Base-by-base conservation (phyloP, 208 protist genomes). In the Naegleria gruberi region DNA sequence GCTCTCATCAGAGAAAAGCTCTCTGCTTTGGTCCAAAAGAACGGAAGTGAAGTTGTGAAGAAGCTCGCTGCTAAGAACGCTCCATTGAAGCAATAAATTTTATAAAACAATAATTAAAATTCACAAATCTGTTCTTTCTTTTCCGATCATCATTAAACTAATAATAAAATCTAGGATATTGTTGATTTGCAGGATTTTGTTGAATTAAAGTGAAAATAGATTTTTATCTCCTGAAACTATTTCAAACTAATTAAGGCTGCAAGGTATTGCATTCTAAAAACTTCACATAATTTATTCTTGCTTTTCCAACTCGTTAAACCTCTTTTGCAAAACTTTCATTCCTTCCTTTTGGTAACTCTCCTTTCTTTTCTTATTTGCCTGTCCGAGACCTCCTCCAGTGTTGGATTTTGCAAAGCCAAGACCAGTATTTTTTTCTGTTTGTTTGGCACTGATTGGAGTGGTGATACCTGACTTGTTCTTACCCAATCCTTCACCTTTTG, bases 401-500 rank as follows among this genome's bases (percentile, higher is more conserved):
- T 19, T 65, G 6, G 51, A 65, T 83, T 83, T 83, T 0, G 77
- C 41, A 87, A 40, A 55, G 10, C 83, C 83, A 7, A 87, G n/a
- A 17, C 83, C 83, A 55, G 23, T 40, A 55, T 40, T 46, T 4
- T 83, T 83, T 43, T 44, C n/a, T 7, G 10, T 30, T 0, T 37
- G 4, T 17, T 65, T 40, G 6, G 73, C 45, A 17, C 15, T 37
- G 12, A 89, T 89, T 12, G 45, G 86, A 43, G 46, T 34, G n/a
- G 51, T 81, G 46, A 77, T 89, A 37, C 86, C 86, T 81, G 30
- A 37, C 4, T 77, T 77, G 19, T 89, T 89, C 12, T 42, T 77
- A 37, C 86, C 86, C 10, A 89, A 34, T 6, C 86, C 86, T 89
- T 89, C 47, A 46, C 86, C 86, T 46, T 89, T 45, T 12, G 40